phyloP scores from a whole-genome alignment of 495 filamentous ascomycete species.

The Xylaria intraflava region DNA sequence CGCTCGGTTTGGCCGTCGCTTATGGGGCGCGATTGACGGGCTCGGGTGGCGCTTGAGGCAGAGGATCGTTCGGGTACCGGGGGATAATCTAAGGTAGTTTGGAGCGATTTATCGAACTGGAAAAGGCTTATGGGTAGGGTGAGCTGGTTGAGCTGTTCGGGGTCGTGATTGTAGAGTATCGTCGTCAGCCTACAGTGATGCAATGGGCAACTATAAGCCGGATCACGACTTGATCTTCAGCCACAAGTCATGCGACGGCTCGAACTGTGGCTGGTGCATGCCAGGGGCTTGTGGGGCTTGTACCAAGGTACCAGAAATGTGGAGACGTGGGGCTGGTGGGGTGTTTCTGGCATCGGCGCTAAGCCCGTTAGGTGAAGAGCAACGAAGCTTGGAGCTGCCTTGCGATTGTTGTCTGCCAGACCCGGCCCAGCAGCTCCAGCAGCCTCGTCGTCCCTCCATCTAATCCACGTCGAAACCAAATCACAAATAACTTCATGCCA shows the following conservation, averaged over 20 bases:
- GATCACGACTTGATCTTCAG: conserved; percentile 20
- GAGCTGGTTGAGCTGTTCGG: background rate
- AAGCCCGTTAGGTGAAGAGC: conserved; percentile 20
- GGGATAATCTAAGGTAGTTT: no score
- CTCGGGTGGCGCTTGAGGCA: no score
- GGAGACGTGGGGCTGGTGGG: conserved; percentile 8
- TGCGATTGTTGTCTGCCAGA: conserved; percentile 15
- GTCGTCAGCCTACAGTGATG: conserved; percentile 27
- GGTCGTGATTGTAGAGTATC: conserved; percentile 20
- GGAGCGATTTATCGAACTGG: no score
- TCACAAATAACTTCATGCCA: background rate
- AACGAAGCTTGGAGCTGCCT: conserved; percentile 34
- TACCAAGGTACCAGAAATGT: background rate
- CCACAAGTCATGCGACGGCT: conserved; percentile 16
- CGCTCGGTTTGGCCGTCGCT: conserved; percentile 1
- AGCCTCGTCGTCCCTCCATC: conserved; percentile 21
- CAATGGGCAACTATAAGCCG: conserved; percentile 14
- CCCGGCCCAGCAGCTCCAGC: conserved; percentile 7
- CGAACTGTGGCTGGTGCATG: conserved; percentile 7
- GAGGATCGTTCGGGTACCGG: no score
- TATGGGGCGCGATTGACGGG: background rate
- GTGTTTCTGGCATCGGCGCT: conserved; percentile 14
- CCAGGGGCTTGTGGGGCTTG: background rate
- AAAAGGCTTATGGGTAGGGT: background rate
- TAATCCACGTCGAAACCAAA: conserved; percentile 16